Conservation (phyloP, 176 grass and related monocot genomes). For the Oryza glaberrima region DNA sequence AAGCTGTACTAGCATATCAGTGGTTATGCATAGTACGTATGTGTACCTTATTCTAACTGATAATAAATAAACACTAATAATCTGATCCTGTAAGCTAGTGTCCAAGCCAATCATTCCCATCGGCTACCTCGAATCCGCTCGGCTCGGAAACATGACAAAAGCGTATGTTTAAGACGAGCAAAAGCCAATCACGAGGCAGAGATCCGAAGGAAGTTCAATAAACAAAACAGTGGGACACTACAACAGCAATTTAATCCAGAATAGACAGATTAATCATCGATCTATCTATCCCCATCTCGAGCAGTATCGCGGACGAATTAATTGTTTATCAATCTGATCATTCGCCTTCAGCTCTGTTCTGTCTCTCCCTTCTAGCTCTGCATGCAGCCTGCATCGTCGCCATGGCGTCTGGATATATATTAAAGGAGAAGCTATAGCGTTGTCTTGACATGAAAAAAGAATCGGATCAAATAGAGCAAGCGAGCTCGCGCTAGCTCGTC, state of each 20-base stretch:
- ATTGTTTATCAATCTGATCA: not conserved
- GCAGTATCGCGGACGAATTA: slow-evolving; percentile 7
- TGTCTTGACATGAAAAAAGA: not conserved
- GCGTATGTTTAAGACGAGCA: slow-evolving; percentile 37
- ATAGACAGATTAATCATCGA: not conserved
- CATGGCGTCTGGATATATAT: slow-evolving; percentile 7
- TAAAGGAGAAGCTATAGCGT: slow-evolving; percentile 31
- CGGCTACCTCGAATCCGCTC: slow-evolving; percentile 37
- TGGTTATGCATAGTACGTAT: not conserved
- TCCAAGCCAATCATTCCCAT: slow-evolving; percentile 54
- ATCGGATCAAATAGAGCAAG: no score
- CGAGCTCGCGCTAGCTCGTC: not conserved
- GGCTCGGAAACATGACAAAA: slow-evolving; percentile 35
- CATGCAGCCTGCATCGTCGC: slow-evolving; percentile 17
- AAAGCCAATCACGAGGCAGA: slow-evolving; percentile 35
- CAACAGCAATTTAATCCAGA: not conserved
- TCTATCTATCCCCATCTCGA: not conserved
- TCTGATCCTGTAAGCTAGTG: slow-evolving; percentile 15
- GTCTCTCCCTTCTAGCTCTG: not conserved
- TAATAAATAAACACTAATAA: not conserved
- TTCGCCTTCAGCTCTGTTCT: not conserved
- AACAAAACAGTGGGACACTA: not conserved
- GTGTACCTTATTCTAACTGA: slow-evolving; percentile 27
- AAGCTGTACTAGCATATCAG: slow-evolving; percentile 11
- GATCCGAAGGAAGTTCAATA: not conserved